Evolutionary conservation across 1,284 basidiomycete genomes (phyloP).

Genomic region (Moniliophthora roreri): DNA sequence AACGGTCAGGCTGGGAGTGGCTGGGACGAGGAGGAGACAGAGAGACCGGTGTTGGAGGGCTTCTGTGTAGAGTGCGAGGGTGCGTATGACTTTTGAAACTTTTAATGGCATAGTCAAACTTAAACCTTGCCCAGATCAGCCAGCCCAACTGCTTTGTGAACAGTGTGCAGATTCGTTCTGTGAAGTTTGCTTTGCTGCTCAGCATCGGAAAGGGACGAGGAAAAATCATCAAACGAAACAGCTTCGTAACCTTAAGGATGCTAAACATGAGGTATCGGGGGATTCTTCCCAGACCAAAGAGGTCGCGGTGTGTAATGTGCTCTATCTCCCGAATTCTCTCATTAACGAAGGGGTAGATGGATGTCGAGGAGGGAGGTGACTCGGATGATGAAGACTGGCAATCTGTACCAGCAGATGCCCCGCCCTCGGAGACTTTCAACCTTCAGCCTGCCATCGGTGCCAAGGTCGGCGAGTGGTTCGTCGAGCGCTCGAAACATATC

Average conservation of each 20-base stretch:
- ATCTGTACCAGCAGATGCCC: conserved; percentile 31
- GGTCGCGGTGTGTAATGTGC: background rate
- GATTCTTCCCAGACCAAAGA: conserved; percentile 13
- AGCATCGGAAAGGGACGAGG: conserved; percentile 76
- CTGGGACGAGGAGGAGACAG: conserved; percentile 64
- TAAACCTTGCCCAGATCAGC: conserved; percentile 58
- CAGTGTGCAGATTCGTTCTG: conserved; percentile 72
- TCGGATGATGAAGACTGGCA: conserved; percentile 53
- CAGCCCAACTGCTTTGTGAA: conserved; percentile 70
- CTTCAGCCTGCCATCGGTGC: conserved; percentile 56
- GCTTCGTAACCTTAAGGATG: conserved; percentile 30
- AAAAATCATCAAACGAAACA: conserved; percentile 62
- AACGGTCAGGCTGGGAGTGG: conserved; percentile 40
- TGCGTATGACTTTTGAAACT: conserved; percentile 28
- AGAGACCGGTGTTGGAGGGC: conserved; percentile 54
- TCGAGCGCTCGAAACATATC: conserved; percentile 75
- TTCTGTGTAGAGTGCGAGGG: conserved; percentile 84
- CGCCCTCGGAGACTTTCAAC: conserved; percentile 37
- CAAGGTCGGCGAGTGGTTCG: conserved; percentile 76
- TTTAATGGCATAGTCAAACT: conserved; percentile 1
- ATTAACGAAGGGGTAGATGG: conserved; percentile 38
- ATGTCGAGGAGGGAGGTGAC: conserved; percentile 47
- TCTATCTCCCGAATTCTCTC: background rate
- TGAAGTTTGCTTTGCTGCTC: conserved; percentile 79
- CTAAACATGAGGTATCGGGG: conserved; percentile 19